Evolutionary conservation across 768 basidiomycete species (phyloP).

Genomic region (Rubroboletus satanas): DNA sequence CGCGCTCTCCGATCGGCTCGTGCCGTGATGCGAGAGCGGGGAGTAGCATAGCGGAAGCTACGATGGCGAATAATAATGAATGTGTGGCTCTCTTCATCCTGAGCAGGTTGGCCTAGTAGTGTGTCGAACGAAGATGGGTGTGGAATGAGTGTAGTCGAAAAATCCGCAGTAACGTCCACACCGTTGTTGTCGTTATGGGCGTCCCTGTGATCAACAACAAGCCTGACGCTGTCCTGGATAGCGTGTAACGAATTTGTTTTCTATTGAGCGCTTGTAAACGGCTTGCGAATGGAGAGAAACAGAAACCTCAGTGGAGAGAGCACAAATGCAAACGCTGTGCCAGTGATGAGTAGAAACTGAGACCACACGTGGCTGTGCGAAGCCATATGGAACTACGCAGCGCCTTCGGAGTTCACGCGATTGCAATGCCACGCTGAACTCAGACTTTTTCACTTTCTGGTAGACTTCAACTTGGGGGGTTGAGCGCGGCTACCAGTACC

Average conservation of each 20-base stretch:
- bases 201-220: slow-evolving; percentile 2
- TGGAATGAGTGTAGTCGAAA: slow-evolving; percentile 24
- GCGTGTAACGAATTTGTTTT: not conserved
- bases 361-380: slow-evolving; percentile 19
- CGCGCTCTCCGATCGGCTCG: slow-evolving; percentile 14
- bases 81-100: slow-evolving; percentile 23
- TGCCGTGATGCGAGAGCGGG: slow-evolving; percentile 23
- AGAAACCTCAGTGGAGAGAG: slow-evolving; percentile 2
- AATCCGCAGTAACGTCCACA: slow-evolving; percentile 21
- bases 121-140: slow-evolving; percentile 2
- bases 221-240: not conserved
- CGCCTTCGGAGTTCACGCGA: not conserved
- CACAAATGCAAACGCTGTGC: slow-evolving; percentile 5
- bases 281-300: slow-evolving; percentile 5
- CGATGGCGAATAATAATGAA: slow-evolving; percentile 27
- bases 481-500: too few species aligned
- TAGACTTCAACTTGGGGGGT: too few species aligned
- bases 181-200: slow-evolving; percentile 7
- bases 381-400: not conserved
- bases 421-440: not conserved
- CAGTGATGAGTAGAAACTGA: slow-evolving; percentile 19
- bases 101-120: slow-evolving; percentile 9
- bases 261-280: not conserved
- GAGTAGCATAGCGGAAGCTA: slow-evolving; percentile 26
- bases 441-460: not conserved